Base-by-base conservation (phyloP, 192 early-diverging fungal species). In the Entrophospora sp. region DNA sequence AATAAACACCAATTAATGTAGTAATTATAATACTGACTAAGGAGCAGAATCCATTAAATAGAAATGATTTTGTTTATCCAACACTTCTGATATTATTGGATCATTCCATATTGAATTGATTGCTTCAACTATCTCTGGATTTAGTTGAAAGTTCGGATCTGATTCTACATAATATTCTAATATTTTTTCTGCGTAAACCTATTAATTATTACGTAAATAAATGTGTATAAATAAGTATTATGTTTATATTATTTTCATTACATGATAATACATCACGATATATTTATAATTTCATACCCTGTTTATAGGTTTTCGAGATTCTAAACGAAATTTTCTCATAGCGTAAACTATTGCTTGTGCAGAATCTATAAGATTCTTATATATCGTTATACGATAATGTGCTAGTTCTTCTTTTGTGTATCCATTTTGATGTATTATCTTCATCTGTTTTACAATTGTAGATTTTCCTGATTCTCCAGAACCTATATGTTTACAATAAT, bases 401-500 rank as follows among this genome's bases (percentile, higher is more conserved):
- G 81, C 75, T 32, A 91, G 70, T 67, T 95, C 94, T 22, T 92
- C 87, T 64, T 77, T 77, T 6, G 87, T 88, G 71, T 92, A 95
- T 9, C 91, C 94, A 60, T 90, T 88, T 73, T 93, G 90, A 75
- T 95, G 91, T 67, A 96, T 94, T 71, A 96, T 92, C 77, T 93
- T 95, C 94, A 96, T 96, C 73, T 96, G 94, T 68, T 96, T 96
- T 14, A 96, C 85, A 65, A 96, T 94, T 44, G 94, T 96, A 42
- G 92, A 93, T 73, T 94, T 95, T 66, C 93, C 94, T 52, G 93
- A 95, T 77, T 96, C 94, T 55, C 92, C 94, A 63, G 86, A 89
- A 31, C 91, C 89, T 89, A 61, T 34, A 58, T 53, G 34, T 31
- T 36, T 24, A 63, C 18, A 61, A 31, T 20, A 63, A 37, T 9